Percentiles rank a stretch among this genome's conserved stretches.
phyloP scores from a whole-genome alignment of 345 rosid genomes.

The Syzygium aqueum region DNA sequence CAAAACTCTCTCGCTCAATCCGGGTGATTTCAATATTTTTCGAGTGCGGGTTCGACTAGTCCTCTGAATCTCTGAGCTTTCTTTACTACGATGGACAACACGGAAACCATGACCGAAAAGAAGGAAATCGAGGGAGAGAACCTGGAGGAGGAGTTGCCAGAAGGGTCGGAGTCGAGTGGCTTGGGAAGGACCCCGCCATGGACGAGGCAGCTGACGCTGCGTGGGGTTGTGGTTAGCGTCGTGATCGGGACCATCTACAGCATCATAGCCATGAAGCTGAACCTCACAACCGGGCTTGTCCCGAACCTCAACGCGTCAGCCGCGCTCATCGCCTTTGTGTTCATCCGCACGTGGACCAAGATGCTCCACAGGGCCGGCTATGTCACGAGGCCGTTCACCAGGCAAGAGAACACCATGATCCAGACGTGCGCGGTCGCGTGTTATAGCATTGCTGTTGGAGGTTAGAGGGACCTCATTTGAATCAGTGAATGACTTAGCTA shows the following conservation, averaged over 20 bases:
- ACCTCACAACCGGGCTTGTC: slow-evolving; percentile 68
- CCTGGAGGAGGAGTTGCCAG: neutral
- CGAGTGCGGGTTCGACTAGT: neutral
- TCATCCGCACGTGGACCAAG: slow-evolving; percentile 75
- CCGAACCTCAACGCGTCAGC: slow-evolving; percentile 86
- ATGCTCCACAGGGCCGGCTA: slow-evolving; percentile 58
- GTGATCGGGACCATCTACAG: slow-evolving; percentile 70
- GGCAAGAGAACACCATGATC: slow-evolving; percentile 92
- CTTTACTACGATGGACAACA: neutral
- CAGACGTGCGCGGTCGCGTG: slow-evolving; percentile 97
- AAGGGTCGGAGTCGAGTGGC: neutral
- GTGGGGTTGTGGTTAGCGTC: slow-evolving; percentile 69
- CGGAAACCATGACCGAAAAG: neutral
- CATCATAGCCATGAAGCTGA: slow-evolving; percentile 81
- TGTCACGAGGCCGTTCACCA: slow-evolving; percentile 60
- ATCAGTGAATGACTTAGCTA: neutral
- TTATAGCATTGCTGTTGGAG: slow-evolving; percentile 87
- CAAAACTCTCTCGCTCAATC: neutral
- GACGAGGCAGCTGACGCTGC: slow-evolving; percentile 61
- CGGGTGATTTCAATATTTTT: neutral
- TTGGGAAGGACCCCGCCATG: slow-evolving; percentile 34
- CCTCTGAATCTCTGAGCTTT: neutral
- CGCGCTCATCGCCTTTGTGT: slow-evolving; percentile 75
- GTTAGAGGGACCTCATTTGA: slow-evolving; percentile 12
- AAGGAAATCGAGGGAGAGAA: slow-evolving; percentile 1